Evolutionary conservation across 805 yeast species (phyloP).

Genomic region (Suhomyces kilbournensis): DNA sequence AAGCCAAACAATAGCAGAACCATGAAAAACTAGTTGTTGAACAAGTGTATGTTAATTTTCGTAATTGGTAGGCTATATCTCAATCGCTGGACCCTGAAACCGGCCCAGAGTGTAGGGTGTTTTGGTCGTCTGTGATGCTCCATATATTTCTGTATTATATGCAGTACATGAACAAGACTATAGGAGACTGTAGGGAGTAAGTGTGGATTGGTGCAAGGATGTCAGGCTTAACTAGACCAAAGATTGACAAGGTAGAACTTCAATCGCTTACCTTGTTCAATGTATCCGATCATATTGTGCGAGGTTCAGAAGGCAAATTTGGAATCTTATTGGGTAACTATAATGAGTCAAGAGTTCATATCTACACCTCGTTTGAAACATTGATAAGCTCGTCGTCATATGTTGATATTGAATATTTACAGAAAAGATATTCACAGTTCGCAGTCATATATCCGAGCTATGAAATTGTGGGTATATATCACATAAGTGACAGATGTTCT

Average conservation of each 20-base stretch:
- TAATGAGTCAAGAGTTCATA: slow-evolving; percentile 9
- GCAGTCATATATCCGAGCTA: slow-evolving; percentile 26
- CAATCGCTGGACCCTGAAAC: background rate
- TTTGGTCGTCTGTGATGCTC: background rate
- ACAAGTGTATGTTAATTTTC: background rate
- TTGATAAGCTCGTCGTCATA: slow-evolving; percentile 11
- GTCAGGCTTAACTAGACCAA: background rate
- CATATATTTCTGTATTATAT: background rate
- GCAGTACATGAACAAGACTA: background rate
- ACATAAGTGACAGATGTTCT: slow-evolving; percentile 7
- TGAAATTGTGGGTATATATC: slow-evolving; percentile 30
- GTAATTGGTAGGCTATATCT: too few relatives aligned
- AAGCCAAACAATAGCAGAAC: background rate
- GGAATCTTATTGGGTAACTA: slow-evolving; percentile 31
- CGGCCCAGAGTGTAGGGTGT: background rate
- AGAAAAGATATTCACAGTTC: slow-evolving; percentile 26
- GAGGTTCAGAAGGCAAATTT: slow-evolving; percentile 15
- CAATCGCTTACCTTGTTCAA: slow-evolving; percentile 29
- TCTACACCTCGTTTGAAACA: slow-evolving; percentile 31
- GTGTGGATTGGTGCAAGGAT: background rate
- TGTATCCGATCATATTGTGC: slow-evolving; percentile 27
- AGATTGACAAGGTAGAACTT: slow-evolving; percentile 5
- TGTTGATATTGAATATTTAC: slow-evolving; percentile 24
- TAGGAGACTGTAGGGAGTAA: background rate
- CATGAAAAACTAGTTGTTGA: background rate